Evolutionary conservation across 257 asterid genomes (phyloP).

Genomic region (Solanum corneliomulleri): DNA sequence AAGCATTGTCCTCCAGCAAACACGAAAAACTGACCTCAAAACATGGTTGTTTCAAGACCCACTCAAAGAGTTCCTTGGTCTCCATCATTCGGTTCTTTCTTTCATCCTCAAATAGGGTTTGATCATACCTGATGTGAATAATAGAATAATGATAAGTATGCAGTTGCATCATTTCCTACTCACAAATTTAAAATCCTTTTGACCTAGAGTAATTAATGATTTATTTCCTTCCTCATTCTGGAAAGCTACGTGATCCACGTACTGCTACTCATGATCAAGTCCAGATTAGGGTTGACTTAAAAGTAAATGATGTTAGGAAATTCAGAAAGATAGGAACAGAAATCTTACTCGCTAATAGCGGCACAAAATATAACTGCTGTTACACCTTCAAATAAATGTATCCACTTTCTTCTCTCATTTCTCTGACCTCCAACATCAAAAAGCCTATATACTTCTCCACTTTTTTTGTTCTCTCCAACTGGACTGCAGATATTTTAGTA

Average conservation of each 20-base stretch:
- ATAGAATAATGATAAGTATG: not conserved
- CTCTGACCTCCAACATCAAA: conserved; percentile 99
- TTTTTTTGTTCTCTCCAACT: conserved; percentile 91
- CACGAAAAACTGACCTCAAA: conserved; percentile 54
- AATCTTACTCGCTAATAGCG: conserved; percentile 88
- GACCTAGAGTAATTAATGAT: not conserved
- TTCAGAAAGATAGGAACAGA: conserved; percentile 1
- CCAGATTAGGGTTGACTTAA: not conserved
- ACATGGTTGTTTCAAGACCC: conserved; percentile 97
- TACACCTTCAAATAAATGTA: conserved; percentile 97
- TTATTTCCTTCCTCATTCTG: not conserved
- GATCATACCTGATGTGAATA: conserved; percentile 64
- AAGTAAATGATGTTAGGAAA: not conserved
- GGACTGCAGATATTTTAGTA: conserved; percentile 59
- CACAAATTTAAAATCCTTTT: not conserved
- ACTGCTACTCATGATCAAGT: not conserved
- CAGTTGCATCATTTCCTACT: not conserved
- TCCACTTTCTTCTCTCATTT: conserved; percentile 99
- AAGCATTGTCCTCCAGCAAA: conserved; percentile 3
- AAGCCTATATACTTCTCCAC: conserved; percentile 93
- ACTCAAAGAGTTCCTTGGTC: conserved; percentile 92
- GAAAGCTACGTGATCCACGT: not conserved
- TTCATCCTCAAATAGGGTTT: conserved; percentile 90
- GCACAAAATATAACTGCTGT: conserved; percentile 99
- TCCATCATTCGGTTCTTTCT: conserved; percentile 90